Base-by-base conservation (phyloP, 345 rosid genomes). In the Eucalyptus camaldulensis region DNA sequence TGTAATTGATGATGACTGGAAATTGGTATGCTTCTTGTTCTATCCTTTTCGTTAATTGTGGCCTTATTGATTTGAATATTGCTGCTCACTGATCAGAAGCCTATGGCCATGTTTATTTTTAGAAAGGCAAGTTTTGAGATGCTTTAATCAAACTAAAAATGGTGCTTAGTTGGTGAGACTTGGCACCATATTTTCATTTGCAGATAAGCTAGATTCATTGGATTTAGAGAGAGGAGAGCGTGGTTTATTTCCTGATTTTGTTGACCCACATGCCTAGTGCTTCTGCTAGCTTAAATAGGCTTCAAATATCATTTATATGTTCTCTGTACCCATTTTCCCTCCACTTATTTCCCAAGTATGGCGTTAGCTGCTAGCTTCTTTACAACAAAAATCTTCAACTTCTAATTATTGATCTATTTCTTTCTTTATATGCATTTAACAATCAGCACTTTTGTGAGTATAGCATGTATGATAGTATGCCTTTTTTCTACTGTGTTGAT, bases 1-100 rank as follows among this genome's bases (percentile, higher is more conserved):
- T 88, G 99, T 97, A 89, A 91, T 96, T 81, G 98, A 96, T 58
- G 96, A 96, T 69, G 96, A 94, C 88, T 95, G 97, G 97, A 96
- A 93, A 89, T 90, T 95, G 97, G 97, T 95, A 93, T 89, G 93
- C 87, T 87, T 88, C 44, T 43, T 80, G 50, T 43, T 56, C 89
- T 44, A 58, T 85, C 43, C 47, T 47, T 86, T 19, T 85, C 8
- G 37, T 29, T 85, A 13, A 13, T 21, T 43, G 47, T 87, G 25
- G 50, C 49, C 80, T 87, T 37, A 15, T 37, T 67, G 58, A 31
- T 50, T 50, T 86, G 87, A 86, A 17, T 86, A 86, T 49, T 76
- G 85, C 47, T 76, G 47, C 47, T 40, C 85, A 76, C 9, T 40
- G 85, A 22, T 76, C 47, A 40, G 85, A 76, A 76, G 29, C 29